Percentiles rank a stretch among this genome's conserved stretches.
These are phyloP conservation scores for Hsuehochloa calcarea DNA, from an alignment of 176 grass and related monocot genomes.

Conservation along the genomic window DNA sequence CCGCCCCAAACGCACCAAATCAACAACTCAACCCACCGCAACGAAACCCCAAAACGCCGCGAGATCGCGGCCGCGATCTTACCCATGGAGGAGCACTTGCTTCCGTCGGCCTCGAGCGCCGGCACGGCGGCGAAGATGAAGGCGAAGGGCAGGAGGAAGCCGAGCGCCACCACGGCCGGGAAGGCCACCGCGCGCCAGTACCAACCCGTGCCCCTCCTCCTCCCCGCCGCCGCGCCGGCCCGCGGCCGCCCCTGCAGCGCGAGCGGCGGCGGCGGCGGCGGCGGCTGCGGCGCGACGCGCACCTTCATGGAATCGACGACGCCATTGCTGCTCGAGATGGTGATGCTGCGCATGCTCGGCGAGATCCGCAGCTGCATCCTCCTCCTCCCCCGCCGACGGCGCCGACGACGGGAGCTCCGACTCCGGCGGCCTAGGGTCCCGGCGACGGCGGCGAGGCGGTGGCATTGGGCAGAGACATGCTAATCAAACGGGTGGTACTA, in stretches of 20 bases:
- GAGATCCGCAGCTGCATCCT: slow-evolving; percentile 99
- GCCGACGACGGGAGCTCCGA: slow-evolving; percentile 50
- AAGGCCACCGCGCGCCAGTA: slow-evolving; percentile 54
- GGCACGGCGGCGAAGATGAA: slow-evolving; percentile 86
- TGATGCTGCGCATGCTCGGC: slow-evolving; percentile 99
- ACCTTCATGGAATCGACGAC: slow-evolving; percentile 93
- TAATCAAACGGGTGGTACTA: slow-evolving; percentile 46
- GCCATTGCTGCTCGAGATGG: slow-evolving; percentile 98
- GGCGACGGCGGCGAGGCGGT: slow-evolving; percentile 58
- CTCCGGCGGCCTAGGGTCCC: slow-evolving; percentile 56
- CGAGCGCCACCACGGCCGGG: slow-evolving; percentile 58
- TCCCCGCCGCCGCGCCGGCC: slow-evolving; percentile 32
- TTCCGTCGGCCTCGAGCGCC: slow-evolving; percentile 74
- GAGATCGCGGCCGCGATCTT: slow-evolving; percentile 38
- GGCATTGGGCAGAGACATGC: slow-evolving; percentile 65
- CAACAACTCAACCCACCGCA: slow-evolving; percentile 10
- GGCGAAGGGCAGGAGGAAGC: slow-evolving; percentile 72
- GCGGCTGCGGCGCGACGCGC: slow-evolving; percentile 74
- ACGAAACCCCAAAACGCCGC: slow-evolving; percentile 17
- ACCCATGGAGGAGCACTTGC: slow-evolving; percentile 92
- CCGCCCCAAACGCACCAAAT: slow-evolving; percentile 33
- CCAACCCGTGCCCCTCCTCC: slow-evolving; percentile 29
- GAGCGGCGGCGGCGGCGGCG: slow-evolving; percentile 53
- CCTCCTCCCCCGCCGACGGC: slow-evolving; percentile 49
- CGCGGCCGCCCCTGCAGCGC: slow-evolving; percentile 17